Evolutionary conservation across 495 filamentous ascomycete species (phyloP).

Genomic region (Jackrogersella minutella): DNA sequence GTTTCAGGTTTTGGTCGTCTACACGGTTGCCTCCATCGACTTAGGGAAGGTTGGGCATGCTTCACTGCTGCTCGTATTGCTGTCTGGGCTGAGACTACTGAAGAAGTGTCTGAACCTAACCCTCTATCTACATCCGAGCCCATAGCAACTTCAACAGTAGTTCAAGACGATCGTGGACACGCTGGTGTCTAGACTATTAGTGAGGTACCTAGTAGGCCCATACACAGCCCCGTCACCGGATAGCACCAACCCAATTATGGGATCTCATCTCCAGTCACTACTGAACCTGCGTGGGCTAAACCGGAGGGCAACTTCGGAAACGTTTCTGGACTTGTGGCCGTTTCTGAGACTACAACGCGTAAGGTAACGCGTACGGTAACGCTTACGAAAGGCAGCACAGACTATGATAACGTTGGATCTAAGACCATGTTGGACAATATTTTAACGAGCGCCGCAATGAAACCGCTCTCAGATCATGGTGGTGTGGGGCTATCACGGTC

Average conservation of each 20-base stretch:
- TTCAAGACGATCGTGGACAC: conserved; percentile 8
- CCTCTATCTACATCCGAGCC: not conserved
- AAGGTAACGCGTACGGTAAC: not conserved
- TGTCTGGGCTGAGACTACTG: conserved; percentile 12
- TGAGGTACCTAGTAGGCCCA: not conserved
- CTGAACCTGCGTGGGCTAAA: conserved; percentile 9
- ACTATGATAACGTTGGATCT: conserved; percentile 26
- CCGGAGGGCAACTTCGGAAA: conserved; percentile 24
- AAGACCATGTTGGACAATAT: conserved; percentile 7
- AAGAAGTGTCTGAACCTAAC: not conserved
- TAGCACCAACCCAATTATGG: not conserved
- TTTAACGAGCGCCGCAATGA: not conserved
- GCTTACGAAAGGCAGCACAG: not conserved
- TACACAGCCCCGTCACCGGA: not conserved
- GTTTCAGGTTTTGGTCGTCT: not conserved
- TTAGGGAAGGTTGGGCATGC: not conserved
- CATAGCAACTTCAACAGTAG: not conserved
- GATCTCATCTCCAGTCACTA: not conserved
- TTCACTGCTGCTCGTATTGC: not conserved
- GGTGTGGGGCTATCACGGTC: conserved; percentile 19
- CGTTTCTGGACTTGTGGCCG: not conserved
- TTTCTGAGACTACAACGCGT: conserved; percentile 10
- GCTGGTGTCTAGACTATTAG: conserved; percentile 12
- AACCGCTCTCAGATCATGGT: conserved; percentile 19
- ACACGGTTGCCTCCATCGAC: not conserved